Evolutionary conservation across 768 basidiomycete genomes (phyloP), one percentile per base, ranked within the genome.

Genomic region (Amanita rubescens): DNA sequence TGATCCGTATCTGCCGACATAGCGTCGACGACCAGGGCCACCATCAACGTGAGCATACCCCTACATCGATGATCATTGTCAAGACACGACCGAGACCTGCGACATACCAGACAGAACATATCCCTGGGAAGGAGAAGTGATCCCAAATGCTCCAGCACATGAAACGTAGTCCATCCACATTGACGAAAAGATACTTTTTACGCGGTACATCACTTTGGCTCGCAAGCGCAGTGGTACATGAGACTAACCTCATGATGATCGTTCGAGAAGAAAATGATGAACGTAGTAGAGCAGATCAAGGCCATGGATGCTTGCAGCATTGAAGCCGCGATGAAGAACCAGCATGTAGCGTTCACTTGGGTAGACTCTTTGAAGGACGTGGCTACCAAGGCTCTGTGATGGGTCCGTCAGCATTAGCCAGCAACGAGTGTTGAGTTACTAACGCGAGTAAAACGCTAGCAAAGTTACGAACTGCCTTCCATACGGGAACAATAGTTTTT

Each of bases 201-300:
- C n/a, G n/a, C n/a, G n/a, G n/a, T n/a, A n/a, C n/a, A n/a, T n/a
- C n/a, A n/a, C n/a, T n/a, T n/a, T n/a, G n/a, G n/a, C n/a, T n/a
- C n/a, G n/a, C n/a, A n/a, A n/a, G n/a, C n/a, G n/a, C n/a, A n/a
- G n/a, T n/a, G n/a, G n/a, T 32, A n/a, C 27, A 25, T 27, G 5
- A 14, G 10, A 8, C 2, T 17, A 17, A 17, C 14, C 15, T 35
- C 35, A 12, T 30, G 27, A 30, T 30, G 48, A n/a, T 17, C 1
- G 14, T 22, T 12, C 19, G 34, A 45, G 24, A 53, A 53, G 17
- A 22, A 53, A 19, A 53, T 24, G 41, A 53, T 46, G 20, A 46
- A 33, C 4, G 37, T 34, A 11, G 32, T 53, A n/a, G 52, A 53
- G 34, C n/a, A 27, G 9, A 46, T 19, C 32, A 53, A n/a, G 22